Evolutionary conservation across 176 grass and related monocot genomes (phyloP).

Genomic region (Otatea glauca): DNA sequence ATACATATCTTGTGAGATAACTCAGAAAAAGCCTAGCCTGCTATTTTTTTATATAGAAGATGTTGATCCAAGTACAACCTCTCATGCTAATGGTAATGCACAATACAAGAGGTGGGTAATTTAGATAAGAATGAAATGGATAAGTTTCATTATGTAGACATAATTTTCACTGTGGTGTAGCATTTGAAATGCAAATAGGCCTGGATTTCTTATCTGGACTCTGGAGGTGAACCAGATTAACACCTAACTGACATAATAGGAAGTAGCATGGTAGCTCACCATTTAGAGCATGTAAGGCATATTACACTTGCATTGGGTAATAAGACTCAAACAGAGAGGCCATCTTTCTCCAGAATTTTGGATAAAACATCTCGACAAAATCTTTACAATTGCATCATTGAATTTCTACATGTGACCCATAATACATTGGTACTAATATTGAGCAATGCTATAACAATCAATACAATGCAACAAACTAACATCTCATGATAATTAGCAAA

Average conservation of each 20-base stretch:
- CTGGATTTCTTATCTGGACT: not conserved
- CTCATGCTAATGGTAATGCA: too few species aligned
- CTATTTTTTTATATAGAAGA: too few species aligned
- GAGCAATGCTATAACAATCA: not conserved
- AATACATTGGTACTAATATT: constrained; percentile 4
- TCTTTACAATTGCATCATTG: constrained; percentile 33
- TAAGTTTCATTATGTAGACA: too few species aligned
- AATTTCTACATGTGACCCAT: constrained; percentile 20
- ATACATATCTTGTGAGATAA: too few species aligned
- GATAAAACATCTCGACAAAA: not conserved
- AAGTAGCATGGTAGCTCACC: not conserved
- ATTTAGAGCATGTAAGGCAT: constrained; percentile 1
- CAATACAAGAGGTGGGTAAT: not conserved
- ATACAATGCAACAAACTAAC: constrained; percentile 15
- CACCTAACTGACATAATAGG: not conserved
- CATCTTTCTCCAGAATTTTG: not conserved
- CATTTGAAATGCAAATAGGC: not conserved
- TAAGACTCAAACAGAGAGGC: not conserved
- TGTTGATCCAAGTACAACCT: too few species aligned
- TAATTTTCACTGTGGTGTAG: not conserved
- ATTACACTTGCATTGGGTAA: not conserved
- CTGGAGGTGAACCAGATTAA: not conserved
- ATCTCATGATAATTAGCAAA: constrained; percentile 6
- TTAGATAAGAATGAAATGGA: constrained; percentile 8
- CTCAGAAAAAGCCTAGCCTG: too few species aligned